These are phyloP conservation scores for Petrea volubilis DNA, from an alignment of 257 asterid species.

Conservation along the genomic window DNA sequence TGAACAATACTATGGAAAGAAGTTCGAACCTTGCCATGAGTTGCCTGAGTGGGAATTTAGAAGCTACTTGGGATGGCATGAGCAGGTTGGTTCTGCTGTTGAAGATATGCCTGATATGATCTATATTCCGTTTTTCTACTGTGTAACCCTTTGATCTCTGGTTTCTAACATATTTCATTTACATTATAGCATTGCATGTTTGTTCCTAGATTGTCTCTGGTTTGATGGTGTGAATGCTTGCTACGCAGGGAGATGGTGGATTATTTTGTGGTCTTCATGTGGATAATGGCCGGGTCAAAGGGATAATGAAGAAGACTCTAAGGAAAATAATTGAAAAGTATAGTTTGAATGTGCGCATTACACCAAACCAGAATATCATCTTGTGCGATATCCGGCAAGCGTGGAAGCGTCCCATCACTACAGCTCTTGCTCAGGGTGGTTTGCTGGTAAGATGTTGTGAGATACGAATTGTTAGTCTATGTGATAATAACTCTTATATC, in stretches of 20 bases:
- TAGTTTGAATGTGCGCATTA: slow-evolving; percentile 80
- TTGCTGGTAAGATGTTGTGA: slow-evolving; percentile 59
- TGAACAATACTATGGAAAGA: slow-evolving; percentile 87
- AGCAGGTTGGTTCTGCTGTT: slow-evolving; percentile 57
- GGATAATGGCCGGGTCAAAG: slow-evolving; percentile 88
- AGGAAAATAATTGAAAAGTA: slow-evolving; percentile 90
- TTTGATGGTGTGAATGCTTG: slow-evolving; percentile 7
- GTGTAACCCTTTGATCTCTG: background rate
- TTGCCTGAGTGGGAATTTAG: slow-evolving; percentile 95
- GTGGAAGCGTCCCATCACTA: slow-evolving; percentile 84
- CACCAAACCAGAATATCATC: slow-evolving; percentile 91
- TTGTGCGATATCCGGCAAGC: slow-evolving; percentile 75
- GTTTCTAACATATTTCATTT: background rate
- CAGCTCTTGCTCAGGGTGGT: slow-evolving; percentile 96
- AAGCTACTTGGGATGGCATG: slow-evolving; percentile 99
- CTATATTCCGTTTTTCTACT: background rate
- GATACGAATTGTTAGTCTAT: background rate
- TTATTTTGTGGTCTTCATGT: slow-evolving; percentile 94
- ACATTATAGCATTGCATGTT: background rate
- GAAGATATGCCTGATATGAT: background rate
- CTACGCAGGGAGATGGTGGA: slow-evolving; percentile 82
- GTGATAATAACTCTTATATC: background rate
- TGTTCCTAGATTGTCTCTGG: background rate
- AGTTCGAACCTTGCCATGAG: slow-evolving; percentile 72
- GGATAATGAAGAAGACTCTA: slow-evolving; percentile 69